Percentiles rank a stretch among this genome's conserved stretches.
Conservation (phyloP, 2,329 filamentous ascomycete genomes). For the Lachnellula occidentalis region DNA sequence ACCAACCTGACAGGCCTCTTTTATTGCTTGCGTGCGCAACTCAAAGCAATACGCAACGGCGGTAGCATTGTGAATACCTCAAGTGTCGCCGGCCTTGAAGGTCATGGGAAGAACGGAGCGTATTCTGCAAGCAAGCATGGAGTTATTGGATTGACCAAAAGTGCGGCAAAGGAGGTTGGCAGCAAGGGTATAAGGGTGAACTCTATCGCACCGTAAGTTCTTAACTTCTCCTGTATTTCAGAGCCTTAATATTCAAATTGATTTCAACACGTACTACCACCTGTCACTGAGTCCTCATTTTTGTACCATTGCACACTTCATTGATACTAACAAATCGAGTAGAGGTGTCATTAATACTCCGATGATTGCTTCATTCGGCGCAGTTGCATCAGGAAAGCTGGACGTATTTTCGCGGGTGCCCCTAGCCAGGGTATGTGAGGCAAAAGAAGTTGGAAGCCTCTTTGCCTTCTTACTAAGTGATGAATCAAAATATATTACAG, state of each 20-base stretch:
- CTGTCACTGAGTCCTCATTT: neutral
- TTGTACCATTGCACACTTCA: neutral
- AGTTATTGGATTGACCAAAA: constrained; percentile 20
- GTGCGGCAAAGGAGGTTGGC: constrained; percentile 15
- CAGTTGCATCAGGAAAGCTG: neutral
- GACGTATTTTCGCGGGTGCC: neutral
- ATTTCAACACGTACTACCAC: constrained; percentile 12
- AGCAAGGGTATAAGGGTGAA: constrained; percentile 10
- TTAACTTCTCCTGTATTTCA: too few relatives aligned
- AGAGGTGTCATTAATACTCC: constrained; percentile 2
- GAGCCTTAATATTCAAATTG: too few relatives aligned
- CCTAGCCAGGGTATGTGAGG: constrained; percentile 19
- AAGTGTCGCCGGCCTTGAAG: constrained; percentile 35
- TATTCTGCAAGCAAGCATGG: constrained; percentile 28
- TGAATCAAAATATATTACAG: constrained; percentile 3
- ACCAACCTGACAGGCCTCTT: constrained; percentile 45
- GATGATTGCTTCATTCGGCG: neutral
- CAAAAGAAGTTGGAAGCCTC: constrained; percentile 28
- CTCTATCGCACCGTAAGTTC: constrained; percentile 12
- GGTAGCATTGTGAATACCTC: constrained; percentile 54
- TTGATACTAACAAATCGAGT: neutral
- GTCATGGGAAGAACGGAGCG: constrained; percentile 1
- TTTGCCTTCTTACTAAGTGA: constrained; percentile 9
- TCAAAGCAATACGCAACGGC: constrained; percentile 39
- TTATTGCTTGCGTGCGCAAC: constrained; percentile 39